phyloP scores from a whole-genome alignment of 331 rosid genomes.

The Acacia pycnantha region DNA sequence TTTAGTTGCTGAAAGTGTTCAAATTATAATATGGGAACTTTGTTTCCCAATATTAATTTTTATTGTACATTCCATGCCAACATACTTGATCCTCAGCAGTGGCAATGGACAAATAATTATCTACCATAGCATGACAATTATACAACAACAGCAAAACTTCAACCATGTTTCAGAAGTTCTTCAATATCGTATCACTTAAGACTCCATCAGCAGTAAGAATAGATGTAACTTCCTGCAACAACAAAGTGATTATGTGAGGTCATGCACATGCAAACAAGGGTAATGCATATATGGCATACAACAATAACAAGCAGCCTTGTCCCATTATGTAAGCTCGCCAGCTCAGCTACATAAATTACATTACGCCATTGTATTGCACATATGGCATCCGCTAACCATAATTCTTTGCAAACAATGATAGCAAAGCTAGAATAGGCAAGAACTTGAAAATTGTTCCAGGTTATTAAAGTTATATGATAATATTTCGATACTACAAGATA shows the following conservation, averaged over 20 bases:
- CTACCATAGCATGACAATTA: slow-evolving; percentile 12
- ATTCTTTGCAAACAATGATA: background rate
- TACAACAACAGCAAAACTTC: slow-evolving; percentile 38
- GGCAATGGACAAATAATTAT: slow-evolving; percentile 38
- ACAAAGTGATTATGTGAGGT: background rate
- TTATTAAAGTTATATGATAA: no score
- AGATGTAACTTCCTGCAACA: slow-evolving; percentile 66
- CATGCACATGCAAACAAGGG: background rate
- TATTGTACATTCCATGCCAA: slow-evolving; percentile 37
- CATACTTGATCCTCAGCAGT: slow-evolving; percentile 41
- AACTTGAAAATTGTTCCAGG: background rate
- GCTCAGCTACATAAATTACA: background rate
- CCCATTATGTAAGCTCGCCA: background rate
- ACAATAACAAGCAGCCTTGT: background rate
- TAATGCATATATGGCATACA: background rate
- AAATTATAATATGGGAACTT: slow-evolving; percentile 20
- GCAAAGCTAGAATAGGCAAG: background rate
- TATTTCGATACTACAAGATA: background rate
- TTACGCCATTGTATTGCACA: background rate
- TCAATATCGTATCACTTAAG: slow-evolving; percentile 56
- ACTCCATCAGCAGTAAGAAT: slow-evolving; percentile 65
- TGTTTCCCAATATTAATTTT: slow-evolving; percentile 34
- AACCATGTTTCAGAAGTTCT: slow-evolving; percentile 46
- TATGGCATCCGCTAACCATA: background rate
- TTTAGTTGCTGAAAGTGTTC: background rate